These are phyloP conservation scores for Trichoderma guizhouense DNA, from an alignment of 2,329 filamentous ascomycete species.

Conservation along the genomic window DNA sequence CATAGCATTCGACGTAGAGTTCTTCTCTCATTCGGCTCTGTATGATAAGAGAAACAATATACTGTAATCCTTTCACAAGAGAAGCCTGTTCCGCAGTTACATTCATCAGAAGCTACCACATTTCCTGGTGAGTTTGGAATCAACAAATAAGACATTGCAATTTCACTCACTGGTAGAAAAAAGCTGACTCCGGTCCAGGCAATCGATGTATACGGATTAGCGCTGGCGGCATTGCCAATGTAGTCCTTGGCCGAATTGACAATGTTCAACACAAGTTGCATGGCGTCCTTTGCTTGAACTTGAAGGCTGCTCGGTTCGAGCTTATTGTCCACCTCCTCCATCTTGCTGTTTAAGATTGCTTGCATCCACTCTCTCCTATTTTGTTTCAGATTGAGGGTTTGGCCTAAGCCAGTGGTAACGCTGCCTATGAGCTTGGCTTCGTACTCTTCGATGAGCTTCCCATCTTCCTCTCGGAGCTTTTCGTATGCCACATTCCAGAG, in stretches of 20 bases:
- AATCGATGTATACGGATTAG: background rate
- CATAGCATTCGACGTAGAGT: background rate
- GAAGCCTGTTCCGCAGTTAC: background rate
- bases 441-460: background rate
- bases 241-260: background rate
- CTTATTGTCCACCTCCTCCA: no score
- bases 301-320: no score
- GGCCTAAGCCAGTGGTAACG: background rate
- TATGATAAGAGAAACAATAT: background rate
- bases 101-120: background rate
- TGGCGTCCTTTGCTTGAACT: background rate
- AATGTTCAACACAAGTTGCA: background rate
- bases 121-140: background rate
- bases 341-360: background rate
- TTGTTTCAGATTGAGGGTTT: background rate
- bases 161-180: background rate
- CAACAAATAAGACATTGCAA: accelerated
- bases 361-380: background rate
- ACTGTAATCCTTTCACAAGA: background rate
- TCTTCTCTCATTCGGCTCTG: background rate
- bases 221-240: background rate
- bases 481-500: background rate
- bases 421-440: background rate
- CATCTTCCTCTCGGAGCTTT: background rate
- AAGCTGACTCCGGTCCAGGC: background rate